Conservation (phyloP, 2,329 filamentous ascomycete species). For the Colletotrichum coccodes region DNA sequence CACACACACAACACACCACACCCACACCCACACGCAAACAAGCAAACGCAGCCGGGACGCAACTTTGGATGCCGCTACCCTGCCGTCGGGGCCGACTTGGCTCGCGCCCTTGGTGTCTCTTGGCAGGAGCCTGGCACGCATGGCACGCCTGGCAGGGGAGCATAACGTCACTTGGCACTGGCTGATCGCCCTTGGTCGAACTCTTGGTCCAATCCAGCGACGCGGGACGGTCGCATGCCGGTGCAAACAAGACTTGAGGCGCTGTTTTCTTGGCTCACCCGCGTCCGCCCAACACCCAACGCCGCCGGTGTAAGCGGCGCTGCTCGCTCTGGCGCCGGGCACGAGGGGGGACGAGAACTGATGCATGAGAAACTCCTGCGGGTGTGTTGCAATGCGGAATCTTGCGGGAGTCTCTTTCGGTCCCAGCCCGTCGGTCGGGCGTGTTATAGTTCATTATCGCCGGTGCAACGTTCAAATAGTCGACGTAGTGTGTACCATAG, state of each 20-base stretch:
- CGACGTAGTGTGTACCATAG: background rate
- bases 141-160: background rate
- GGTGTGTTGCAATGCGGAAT: conserved; percentile 25
- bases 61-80: conserved; percentile 5
- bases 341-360: background rate
- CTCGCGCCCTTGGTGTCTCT: conserved; percentile 2
- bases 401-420: conserved; percentile 14
- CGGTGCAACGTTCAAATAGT: background rate
- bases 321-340: background rate
- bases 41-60: background rate
- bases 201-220: conserved; percentile 20
- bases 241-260: conserved; percentile 22
- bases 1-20: background rate
- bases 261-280: background rate
- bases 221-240: conserved; percentile 4
- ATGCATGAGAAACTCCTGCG: conserved; percentile 7
- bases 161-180: conserved; percentile 21
- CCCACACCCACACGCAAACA: background rate
- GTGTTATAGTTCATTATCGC: background rate
- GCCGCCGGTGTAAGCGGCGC: background rate
- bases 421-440: background rate
- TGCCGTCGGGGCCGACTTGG: conserved; percentile 24
- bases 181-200: background rate
- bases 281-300: background rate
- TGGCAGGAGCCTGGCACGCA: background rate